phyloP scores from a whole-genome alignment of 192 early-diverging fungal species.

The Podochytrium sp. region DNA sequence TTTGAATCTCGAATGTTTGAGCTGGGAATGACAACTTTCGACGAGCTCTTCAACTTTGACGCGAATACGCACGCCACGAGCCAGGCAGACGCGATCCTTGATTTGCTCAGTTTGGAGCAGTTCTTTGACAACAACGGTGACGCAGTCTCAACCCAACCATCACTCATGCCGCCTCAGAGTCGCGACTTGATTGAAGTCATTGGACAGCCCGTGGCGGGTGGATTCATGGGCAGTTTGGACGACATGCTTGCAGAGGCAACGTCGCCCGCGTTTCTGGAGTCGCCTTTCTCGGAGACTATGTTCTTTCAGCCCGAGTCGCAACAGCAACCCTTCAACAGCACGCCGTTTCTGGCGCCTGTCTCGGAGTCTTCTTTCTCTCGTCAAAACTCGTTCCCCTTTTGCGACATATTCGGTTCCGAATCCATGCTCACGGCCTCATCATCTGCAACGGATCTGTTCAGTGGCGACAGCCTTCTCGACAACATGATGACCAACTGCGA shows the following conservation, averaged over 20 bases:
- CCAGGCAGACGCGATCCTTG: background rate
- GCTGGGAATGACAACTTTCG: slow-evolving; percentile 4
- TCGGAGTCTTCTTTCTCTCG: background rate
- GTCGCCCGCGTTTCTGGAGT: background rate
- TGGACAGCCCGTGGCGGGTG: background rate
- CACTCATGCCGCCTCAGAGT: background rate
- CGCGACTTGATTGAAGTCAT: background rate
- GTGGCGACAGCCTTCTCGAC: background rate
- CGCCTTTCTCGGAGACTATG: background rate
- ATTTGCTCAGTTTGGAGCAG: background rate
- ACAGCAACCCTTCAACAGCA: background rate
- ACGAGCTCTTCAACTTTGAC: background rate
- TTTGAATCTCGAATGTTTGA: slow-evolving; percentile 17
- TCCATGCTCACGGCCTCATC: background rate
- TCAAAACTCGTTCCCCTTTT: background rate
- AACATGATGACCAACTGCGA: slow-evolving; percentile 29
- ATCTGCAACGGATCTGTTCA: slow-evolving; percentile 3
- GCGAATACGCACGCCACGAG: background rate
- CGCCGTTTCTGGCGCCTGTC: background rate
- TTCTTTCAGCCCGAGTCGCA: too few species aligned
- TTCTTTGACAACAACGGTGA: slow-evolving; percentile 1
- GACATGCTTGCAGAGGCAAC: too few species aligned
- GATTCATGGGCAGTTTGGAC: background rate
- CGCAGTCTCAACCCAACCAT: background rate
- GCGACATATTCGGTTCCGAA: background rate